Evolutionary conservation across 169 alveolate species (phyloP), one percentile per base, ranked within the genome.

Genomic region (Eimeria brunetti): DNA sequence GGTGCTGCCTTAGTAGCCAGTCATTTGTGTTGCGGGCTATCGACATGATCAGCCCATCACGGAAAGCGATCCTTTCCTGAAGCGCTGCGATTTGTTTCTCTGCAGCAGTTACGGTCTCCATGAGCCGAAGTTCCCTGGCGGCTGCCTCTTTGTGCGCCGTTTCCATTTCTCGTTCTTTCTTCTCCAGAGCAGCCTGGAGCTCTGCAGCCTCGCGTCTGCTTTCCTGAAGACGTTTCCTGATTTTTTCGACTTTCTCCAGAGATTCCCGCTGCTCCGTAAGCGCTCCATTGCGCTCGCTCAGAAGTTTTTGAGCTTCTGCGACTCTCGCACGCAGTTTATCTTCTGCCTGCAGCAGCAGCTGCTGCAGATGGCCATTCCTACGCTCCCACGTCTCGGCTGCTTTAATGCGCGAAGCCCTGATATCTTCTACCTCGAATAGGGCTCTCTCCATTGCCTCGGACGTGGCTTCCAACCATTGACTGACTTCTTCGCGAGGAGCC

Each of bases 381-480:
- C 62, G 8, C 81, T 85, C 60, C 92, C 62, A 62, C 22, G 46
- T n/a, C 30, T 7, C 27, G 46, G 58, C 46, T 18, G 58, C 81
- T 60, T 62, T 56, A 27, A 56, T 56, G 62, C 62, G 49, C n/a
- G 80, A 60, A 56, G 80, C 53, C 46, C 80, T 36, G 56, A 85
- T 41, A 30, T 86, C 92, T 49, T 86, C 92, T 18, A 86, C 44
- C 51, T 86, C 92, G 22, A 86, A 60, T 33, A 86, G 53, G 33
- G 92, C 92, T 62, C 92, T 62, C 64, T 86, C 92, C 92, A 86
- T 86, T 38, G 92, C 92, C 81, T 86, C 92, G 9, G 62, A 86
- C 41, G 60, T 64, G 64, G 46, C 58, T 36, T 44, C 62, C 78
- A 86, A 36, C 90, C 53, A 53, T 1, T 38, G 90, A 36, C 75